Evolutionary conservation across 2,329 filamentous ascomycete genomes (phyloP).

Genomic region (Cordyceps tenuipes): DNA sequence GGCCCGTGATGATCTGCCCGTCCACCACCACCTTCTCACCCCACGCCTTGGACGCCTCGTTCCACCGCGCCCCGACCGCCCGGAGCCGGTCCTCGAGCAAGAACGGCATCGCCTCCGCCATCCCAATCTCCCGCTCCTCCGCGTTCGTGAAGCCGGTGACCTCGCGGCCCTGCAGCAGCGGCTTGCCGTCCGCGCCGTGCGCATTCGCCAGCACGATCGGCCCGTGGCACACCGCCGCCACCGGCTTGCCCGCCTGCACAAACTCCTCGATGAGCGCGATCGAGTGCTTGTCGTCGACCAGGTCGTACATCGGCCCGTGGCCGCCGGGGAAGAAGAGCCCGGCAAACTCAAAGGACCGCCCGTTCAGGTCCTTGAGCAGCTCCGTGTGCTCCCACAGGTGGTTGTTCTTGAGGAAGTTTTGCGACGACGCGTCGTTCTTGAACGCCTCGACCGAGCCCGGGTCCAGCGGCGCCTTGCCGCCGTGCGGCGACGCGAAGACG

Average conservation of each 20-base stretch:
- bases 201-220: conserved; percentile 55
- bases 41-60: conserved; percentile 45
- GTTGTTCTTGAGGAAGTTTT: conserved; percentile 46
- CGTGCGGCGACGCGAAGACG: conserved; percentile 52
- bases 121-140: conserved; percentile 39
- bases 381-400: conserved; percentile 56
- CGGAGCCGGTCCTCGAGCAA: conserved; percentile 48
- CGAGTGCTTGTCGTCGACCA: conserved; percentile 47
- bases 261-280: conserved; percentile 56
- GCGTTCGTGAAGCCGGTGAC: conserved; percentile 58
- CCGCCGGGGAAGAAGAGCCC: conserved; percentile 52
- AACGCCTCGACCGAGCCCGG: conserved; percentile 46
- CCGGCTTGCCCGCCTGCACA: conserved; percentile 49
- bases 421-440: conserved; percentile 42
- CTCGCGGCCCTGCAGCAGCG: conserved; percentile 45
- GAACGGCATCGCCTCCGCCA: conserved; percentile 48
- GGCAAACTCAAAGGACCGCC: conserved; percentile 52
- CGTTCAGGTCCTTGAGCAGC: conserved; percentile 47
- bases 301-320: conserved; percentile 60
- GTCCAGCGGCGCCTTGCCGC: conserved; percentile 55
- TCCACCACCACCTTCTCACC: conserved; percentile 41
- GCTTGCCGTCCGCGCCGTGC: conserved; percentile 39
- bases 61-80: conserved; percentile 44
- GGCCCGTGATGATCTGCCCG: conserved; percentile 47
- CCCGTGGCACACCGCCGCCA: conserved; percentile 62